Evolutionary conservation across 257 asterid species (phyloP), one percentile per base, ranked within the genome.

Genomic region (Gynochthodes officinalis): DNA sequence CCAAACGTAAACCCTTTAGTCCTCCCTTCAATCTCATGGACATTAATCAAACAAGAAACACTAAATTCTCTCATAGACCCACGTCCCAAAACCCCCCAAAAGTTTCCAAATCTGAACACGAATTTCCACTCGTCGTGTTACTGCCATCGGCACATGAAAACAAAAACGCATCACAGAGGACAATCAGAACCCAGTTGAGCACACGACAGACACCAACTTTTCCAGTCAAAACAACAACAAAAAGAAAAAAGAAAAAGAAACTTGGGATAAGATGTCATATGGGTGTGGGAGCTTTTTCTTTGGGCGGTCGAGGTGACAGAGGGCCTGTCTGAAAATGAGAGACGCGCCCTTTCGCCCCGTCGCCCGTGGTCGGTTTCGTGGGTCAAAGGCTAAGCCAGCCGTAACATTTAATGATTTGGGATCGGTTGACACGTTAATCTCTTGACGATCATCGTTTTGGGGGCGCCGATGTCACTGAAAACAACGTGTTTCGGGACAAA

Each of bases 231-330:
- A n/a, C n/a, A n/a, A n/a, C n/a, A n/a, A n/a, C n/a, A n/a, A n/a
- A n/a, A n/a, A n/a, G n/a, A n/a, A n/a, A n/a, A n/a, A n/a, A n/a
- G n/a, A n/a, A n/a, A n/a, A n/a, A n/a, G n/a, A n/a, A n/a, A n/a
- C n/a, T n/a, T n/a, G n/a, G n/a, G n/a, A n/a, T n/a, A n/a, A n/a
- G n/a, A n/a, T n/a, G n/a, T n/a, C n/a, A n/a, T n/a, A n/a, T n/a
- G n/a, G n/a, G n/a, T n/a, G 67, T 28, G 4, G 12, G 30, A 2
- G 75, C 43, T 69, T 85, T 86, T 83, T 84, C 83, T 86, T 70
- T 82, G 87, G 89, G 71, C 88, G 89, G 94, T 81, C 84, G 82
- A 78, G 52, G 44, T 44, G 42, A 70, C 32, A 42, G 8, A 27
- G 73, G 73, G 75, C 49, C 54, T 14, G 60, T 5, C 44, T 35